Percentiles rank a stretch among this genome's conserved stretches.
These are phyloP conservation scores for Podaxis sp. DNA, from an alignment of 768 basidiomycete genomes.

Conservation along the genomic window DNA sequence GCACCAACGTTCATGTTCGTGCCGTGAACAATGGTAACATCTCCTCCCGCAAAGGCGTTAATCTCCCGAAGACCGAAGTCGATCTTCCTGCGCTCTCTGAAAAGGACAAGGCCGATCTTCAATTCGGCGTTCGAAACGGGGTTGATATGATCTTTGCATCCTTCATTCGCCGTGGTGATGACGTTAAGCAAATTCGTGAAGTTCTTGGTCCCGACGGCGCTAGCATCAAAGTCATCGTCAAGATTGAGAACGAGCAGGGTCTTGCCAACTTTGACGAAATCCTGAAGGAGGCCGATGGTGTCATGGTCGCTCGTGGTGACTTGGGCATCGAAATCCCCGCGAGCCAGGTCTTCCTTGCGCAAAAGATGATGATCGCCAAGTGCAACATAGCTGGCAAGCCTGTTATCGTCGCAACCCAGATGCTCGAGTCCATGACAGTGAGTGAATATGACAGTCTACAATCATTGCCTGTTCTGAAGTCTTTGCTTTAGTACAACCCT, in stretches of 20 bases:
- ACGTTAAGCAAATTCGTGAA: slow-evolving; percentile 90
- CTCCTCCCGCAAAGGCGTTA: slow-evolving; percentile 98
- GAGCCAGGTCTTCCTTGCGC: slow-evolving; percentile 97
- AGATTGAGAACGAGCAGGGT: slow-evolving; percentile 99
- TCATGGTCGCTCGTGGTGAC: slow-evolving; percentile 99
- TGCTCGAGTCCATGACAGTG: slow-evolving; percentile 99
- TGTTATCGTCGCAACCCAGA: slow-evolving; percentile 98
- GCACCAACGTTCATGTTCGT: slow-evolving; percentile 77
- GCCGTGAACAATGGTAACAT: slow-evolving; percentile 89
- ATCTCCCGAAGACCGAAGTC: slow-evolving; percentile 96
- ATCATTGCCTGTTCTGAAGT: background rate
- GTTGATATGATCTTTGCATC: slow-evolving; percentile 99
- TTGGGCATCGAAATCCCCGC: slow-evolving; percentile 99
- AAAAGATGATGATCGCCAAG: slow-evolving; percentile 99
- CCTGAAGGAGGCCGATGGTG: slow-evolving; percentile 90
- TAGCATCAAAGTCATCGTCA: slow-evolving; percentile 98
- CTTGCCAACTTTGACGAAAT: slow-evolving; percentile 99
- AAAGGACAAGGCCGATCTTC: slow-evolving; percentile 95
- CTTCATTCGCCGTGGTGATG: slow-evolving; percentile 94
- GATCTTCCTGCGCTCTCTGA: slow-evolving; percentile 97
- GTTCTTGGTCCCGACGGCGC: slow-evolving; percentile 95
- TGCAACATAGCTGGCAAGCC: slow-evolving; percentile 98
- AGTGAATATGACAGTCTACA: slow-evolving; percentile 19
- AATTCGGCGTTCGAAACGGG: slow-evolving; percentile 94
- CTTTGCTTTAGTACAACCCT: slow-evolving; percentile 79